phyloP scores from a whole-genome alignment of 257 asterid species.

The Hygrophila difformis region DNA sequence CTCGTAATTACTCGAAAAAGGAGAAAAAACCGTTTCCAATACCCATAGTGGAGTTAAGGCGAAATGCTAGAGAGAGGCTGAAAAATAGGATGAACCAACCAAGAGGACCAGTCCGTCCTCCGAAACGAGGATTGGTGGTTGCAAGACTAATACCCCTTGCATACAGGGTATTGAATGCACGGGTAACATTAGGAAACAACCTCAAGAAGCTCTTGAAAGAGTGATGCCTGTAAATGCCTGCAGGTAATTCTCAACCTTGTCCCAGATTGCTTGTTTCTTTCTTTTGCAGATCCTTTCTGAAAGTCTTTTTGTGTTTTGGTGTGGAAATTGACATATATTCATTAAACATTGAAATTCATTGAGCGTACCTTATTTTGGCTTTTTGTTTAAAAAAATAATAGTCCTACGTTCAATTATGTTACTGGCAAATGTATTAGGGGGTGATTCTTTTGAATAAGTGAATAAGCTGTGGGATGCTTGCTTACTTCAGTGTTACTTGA shows the following conservation, averaged over 20 bases:
- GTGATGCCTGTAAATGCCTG: constrained; percentile 77
- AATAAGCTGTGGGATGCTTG: too few relatives aligned
- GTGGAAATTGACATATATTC: too few relatives aligned
- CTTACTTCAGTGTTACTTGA: too few relatives aligned
- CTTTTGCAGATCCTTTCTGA: too few relatives aligned
- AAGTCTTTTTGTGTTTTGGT: background rate
- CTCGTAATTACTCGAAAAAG: constrained; percentile 73
- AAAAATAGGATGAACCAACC: constrained; percentile 56
- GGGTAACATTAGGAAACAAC: constrained; percentile 65
- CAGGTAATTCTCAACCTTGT: constrained; percentile 54
- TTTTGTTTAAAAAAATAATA: too few relatives aligned
- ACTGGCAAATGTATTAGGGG: too few relatives aligned
- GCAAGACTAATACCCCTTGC: constrained; percentile 63
- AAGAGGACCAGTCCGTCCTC: constrained; percentile 60
- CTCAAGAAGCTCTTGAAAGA: constrained; percentile 83
- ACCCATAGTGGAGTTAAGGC: constrained; percentile 77
- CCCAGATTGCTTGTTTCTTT: constrained; percentile 8
- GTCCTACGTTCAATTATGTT: too few relatives aligned
- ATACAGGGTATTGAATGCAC: constrained; percentile 62
- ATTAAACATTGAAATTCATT: too few relatives aligned
- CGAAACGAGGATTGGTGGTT: constrained; percentile 76
- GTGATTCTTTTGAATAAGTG: too few relatives aligned
- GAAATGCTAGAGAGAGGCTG: constrained; percentile 83
- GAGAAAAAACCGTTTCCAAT: constrained; percentile 94
- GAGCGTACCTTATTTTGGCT: too few relatives aligned